phyloP scores from a whole-genome alignment of 805 yeast species.

The Yarrowia phangngaensis region DNA sequence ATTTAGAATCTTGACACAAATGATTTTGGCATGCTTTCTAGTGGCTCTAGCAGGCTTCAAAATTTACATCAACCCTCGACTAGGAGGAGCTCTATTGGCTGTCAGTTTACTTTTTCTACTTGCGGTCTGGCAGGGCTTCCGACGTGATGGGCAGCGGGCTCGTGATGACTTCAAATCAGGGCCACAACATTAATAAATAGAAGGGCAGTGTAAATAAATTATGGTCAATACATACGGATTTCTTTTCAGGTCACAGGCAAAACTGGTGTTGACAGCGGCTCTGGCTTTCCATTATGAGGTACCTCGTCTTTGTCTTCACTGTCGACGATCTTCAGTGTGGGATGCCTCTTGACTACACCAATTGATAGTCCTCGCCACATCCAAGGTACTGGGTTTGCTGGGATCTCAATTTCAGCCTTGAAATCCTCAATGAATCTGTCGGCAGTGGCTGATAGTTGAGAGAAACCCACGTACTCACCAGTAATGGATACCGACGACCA shows the following conservation, averaged over 20 bases:
- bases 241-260: too few relatives aligned
- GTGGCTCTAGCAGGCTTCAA: conserved; percentile 13
- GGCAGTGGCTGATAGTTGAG: conserved; percentile 77
- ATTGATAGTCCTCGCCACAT: conserved; percentile 60
- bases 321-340: conserved; percentile 38
- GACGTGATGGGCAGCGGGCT: conserved; percentile 11
- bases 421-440: conserved; percentile 79
- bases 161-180: conserved; percentile 4
- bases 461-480: conserved; percentile 74
- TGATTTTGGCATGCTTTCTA: conserved; percentile 16
- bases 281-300: neutral
- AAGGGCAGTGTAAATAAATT: too few relatives aligned
- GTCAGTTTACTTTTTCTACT: conserved; percentile 1
- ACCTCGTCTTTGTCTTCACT: conserved; percentile 18
- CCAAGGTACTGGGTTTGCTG: conserved; percentile 54
- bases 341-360: conserved; percentile 57
- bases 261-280: too few relatives aligned
- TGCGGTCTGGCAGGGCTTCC: conserved; percentile 16
- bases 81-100: conserved; percentile 9
- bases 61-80: conserved; percentile 13
- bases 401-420: conserved; percentile 58
- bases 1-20: conserved; percentile 20
- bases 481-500: conserved; percentile 89
- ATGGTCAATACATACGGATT: too few relatives aligned
- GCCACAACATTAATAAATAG: neutral